Percentiles rank a stretch among this genome's conserved stretches.
Conservation (phyloP, 2,329 filamentous ascomycete genomes). For the Aureobasidium sp. region DNA sequence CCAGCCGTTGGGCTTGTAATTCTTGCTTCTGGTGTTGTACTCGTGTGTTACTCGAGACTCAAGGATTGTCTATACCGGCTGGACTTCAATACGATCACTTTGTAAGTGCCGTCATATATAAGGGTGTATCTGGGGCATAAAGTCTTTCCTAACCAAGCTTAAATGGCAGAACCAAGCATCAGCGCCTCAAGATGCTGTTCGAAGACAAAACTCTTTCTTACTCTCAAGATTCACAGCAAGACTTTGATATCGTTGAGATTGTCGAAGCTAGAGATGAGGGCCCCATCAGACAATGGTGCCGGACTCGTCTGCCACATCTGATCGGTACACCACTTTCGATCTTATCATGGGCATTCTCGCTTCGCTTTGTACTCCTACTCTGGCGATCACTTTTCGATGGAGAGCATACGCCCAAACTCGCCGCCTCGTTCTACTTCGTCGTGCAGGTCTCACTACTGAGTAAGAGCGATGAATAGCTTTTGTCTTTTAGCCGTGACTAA, state of each 20-base stretch:
- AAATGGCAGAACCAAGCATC: background rate
- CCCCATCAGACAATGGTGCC: background rate
- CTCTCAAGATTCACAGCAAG: background rate
- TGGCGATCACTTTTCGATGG: background rate
- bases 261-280: background rate
- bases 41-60: constrained; percentile 3
- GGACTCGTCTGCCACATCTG: background rate
- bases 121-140: too few relatives aligned
- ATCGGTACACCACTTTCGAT: constrained; percentile 11
- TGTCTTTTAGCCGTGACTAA: background rate
- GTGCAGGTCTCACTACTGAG: background rate
- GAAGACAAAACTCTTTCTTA: background rate
- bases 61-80: background rate
- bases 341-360: constrained; percentile 10
- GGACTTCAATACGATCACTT: background rate
- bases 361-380: constrained; percentile 7
- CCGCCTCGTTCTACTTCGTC: constrained; percentile 5
- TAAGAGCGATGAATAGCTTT: background rate
- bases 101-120: background rate
- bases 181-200: constrained; percentile 1
- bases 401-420: background rate
- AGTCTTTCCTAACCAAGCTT: background rate
- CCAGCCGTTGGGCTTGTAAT: constrained; percentile 10
- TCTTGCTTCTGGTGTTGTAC: constrained; percentile 6
- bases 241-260: constrained; percentile 6